A percentile compares a stretch with the other conserved stretches of the same genome.
Evolutionary conservation across 805 yeast genomes (phyloP).

Genomic region (Novakomyces olei): DNA sequence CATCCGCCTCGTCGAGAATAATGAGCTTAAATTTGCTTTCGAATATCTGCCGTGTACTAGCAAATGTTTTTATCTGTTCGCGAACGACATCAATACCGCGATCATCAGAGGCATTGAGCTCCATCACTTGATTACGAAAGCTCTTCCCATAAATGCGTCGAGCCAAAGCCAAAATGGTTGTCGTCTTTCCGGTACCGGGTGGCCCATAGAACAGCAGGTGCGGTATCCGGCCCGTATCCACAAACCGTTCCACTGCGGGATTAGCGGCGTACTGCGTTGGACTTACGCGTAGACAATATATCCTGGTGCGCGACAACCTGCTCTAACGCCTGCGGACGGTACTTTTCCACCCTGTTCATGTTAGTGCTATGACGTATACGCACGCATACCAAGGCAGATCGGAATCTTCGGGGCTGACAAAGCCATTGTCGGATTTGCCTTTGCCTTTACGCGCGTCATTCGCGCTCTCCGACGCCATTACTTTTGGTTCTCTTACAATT

Average conservation of each 20-base stretch:
- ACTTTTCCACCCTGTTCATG: constrained; percentile 92
- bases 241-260: constrained; percentile 36
- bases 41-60: constrained; percentile 84
- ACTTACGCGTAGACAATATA: constrained; percentile 42
- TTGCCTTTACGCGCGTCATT: too few relatives aligned
- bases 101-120: constrained; percentile 76
- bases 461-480: too few relatives aligned
- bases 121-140: constrained; percentile 51
- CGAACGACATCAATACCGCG: constrained; percentile 76
- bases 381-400: too few relatives aligned
- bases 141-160: constrained; percentile 58
- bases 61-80: constrained; percentile 67
- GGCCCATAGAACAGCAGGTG: constrained; percentile 87
- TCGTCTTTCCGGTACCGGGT: constrained; percentile 84
- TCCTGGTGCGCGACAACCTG: constrained; percentile 85
- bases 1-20: constrained; percentile 86
- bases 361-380: too few relatives aligned
- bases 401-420: too few relatives aligned
- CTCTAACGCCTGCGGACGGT: constrained; percentile 63
- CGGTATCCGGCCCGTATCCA: constrained; percentile 61
- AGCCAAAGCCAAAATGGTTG: constrained; percentile 67
- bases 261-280: background rate
- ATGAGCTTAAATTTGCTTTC: constrained; percentile 80
- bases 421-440: too few relatives aligned
- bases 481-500: too few relatives aligned